Evolutionary conservation across 2,329 filamentous ascomycete genomes (phyloP).

Genomic region (Didymella keratinophila): DNA sequence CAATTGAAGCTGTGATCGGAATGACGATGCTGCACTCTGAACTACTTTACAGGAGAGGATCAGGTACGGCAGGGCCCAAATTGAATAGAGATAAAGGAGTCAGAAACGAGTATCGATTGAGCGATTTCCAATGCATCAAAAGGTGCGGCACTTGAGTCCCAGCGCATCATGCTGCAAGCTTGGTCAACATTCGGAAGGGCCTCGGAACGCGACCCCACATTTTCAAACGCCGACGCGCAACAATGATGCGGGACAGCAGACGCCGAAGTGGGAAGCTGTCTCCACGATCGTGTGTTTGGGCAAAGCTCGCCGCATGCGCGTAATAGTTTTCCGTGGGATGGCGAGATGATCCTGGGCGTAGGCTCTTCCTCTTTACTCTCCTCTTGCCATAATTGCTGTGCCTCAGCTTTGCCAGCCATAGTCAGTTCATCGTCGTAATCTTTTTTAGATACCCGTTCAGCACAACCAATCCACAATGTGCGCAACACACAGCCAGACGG

Average conservation of each 20-base stretch:
- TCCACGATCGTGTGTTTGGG: constrained; percentile 35
- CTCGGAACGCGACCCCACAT: constrained; percentile 41
- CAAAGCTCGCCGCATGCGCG: constrained; percentile 32
- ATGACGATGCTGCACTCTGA: constrained; percentile 4
- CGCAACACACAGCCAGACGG: constrained; percentile 24
- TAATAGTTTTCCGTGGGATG: constrained; percentile 25
- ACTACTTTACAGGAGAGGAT: not conserved
- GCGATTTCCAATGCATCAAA: constrained; percentile 1
- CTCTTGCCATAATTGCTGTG: not conserved
- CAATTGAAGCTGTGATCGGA: constrained; percentile 11
- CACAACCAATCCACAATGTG: constrained; percentile 3
- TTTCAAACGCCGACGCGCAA: constrained; percentile 25
- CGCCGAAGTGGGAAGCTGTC: constrained; percentile 42
- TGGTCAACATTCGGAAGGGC: constrained; percentile 31
- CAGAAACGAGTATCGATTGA: not conserved
- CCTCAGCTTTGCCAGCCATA: not conserved
- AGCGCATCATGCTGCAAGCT: constrained; percentile 20
- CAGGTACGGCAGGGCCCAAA: not conserved
- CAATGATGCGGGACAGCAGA: constrained; percentile 36
- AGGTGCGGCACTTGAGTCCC: constrained; percentile 12
- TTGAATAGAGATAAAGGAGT: not conserved
- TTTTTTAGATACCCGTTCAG: constrained; percentile 4
- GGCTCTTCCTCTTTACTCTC: constrained; percentile 1
- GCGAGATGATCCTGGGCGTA: constrained; percentile 9
- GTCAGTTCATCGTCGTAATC: not conserved